Evolutionary conservation across 371 early-diverging fungal genomes (phyloP).

Genomic region (Mortierella sp.): DNA sequence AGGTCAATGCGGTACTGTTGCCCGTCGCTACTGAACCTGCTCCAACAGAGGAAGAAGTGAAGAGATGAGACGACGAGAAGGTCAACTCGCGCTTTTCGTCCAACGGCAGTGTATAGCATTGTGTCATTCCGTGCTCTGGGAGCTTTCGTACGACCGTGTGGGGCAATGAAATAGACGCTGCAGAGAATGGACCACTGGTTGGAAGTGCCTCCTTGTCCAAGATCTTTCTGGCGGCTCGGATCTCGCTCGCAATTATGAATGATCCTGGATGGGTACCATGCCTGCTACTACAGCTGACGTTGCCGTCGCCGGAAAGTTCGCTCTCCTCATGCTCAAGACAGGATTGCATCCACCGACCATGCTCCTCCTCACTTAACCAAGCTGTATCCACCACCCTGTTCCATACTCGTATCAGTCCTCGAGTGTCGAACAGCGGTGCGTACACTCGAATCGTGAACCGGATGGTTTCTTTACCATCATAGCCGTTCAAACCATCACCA

Average conservation of each 20-base stretch:
- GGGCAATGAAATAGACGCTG: background rate
- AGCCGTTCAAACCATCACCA: no score
- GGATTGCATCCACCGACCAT: conserved; percentile 20
- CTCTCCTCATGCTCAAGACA: conserved; percentile 17
- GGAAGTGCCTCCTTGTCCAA: background rate
- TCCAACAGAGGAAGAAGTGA: background rate
- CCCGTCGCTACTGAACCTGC: background rate
- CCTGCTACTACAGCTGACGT: background rate
- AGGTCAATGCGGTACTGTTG: background rate
- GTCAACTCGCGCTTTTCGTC: conserved; percentile 8
- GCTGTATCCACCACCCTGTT: conserved; percentile 8
- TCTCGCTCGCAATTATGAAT: background rate
- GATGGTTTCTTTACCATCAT: no score
- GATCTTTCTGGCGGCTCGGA: background rate
- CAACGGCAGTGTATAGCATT: conserved; percentile 11
- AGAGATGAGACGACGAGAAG: conserved; percentile 3
- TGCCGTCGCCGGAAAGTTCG: no score
- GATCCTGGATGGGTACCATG: background rate
- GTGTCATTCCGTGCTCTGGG: conserved; percentile 7
- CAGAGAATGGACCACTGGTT: background rate
- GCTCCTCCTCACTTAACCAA: conserved; percentile 15
- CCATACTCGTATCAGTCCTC: conserved; percentile 5
- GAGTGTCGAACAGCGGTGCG: conserved; percentile 10
- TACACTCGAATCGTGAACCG: conserved; percentile 7
- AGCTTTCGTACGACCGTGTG: background rate